Conservation (phyloP, 169 alveolate species). For the Plasmodium vinckei region DNA sequence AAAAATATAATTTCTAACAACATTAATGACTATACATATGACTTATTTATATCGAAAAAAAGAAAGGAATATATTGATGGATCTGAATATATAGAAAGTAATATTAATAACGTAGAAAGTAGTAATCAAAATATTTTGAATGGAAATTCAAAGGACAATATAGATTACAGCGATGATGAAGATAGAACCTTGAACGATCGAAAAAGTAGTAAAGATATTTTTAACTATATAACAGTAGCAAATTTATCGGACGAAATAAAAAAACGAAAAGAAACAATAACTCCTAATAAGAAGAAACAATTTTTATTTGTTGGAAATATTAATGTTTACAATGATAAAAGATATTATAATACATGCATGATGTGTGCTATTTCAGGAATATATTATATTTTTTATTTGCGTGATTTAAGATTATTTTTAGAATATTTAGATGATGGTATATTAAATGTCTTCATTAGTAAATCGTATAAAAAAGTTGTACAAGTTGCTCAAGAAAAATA, state of each 20-base stretch:
- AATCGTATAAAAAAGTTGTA: constrained; percentile 88
- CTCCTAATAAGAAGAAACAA: constrained; percentile 17
- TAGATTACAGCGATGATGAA: constrained; percentile 1
- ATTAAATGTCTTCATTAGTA: constrained; percentile 86
- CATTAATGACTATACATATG: constrained; percentile 69
- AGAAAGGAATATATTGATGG: neutral
- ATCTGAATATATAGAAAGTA: neutral
- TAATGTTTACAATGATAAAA: constrained; percentile 65
- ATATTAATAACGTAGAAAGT: neutral
- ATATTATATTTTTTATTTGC: constrained; percentile 84
- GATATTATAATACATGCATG: constrained; percentile 77
- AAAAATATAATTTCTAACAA: constrained; percentile 71
- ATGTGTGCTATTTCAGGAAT: constrained; percentile 80
- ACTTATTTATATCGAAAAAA: constrained; percentile 35
- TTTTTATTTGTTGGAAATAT: constrained; percentile 67
- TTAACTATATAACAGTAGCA: constrained; percentile 45
- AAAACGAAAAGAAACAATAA: constrained; percentile 31
- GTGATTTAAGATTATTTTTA: constrained; percentile 84
- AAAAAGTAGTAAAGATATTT: constrained; percentile 53
- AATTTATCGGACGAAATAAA: constrained; percentile 54
- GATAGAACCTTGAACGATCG: constrained; percentile 4
- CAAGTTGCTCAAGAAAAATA: constrained; percentile 84
- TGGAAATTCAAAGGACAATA: neutral
- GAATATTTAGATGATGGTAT: constrained; percentile 89
- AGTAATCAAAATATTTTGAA: too few species aligned